Evolutionary conservation across 2,329 filamentous ascomycete genomes (phyloP).

Genomic region (Arthrinium puccinioides): DNA sequence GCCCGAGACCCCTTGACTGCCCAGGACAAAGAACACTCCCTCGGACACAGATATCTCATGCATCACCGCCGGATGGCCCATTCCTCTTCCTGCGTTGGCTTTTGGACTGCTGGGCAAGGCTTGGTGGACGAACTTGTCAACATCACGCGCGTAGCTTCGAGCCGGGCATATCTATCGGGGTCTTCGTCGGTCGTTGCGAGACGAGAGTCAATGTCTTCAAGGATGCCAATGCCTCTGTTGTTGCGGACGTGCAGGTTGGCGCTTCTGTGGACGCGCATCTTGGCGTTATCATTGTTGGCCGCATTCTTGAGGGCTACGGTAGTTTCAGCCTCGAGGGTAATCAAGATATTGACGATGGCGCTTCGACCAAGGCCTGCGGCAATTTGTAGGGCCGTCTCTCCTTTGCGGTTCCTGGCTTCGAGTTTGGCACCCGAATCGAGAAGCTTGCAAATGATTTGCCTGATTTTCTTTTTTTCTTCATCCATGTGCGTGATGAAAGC

Average conservation of each 20-base stretch:
- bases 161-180: conserved; percentile 29
- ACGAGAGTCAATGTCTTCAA: conserved; percentile 37
- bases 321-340: too few relatives aligned
- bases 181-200: conserved; percentile 24
- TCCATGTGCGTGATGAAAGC: conserved; percentile 39
- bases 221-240: conserved; percentile 32
- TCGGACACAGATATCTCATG: too few relatives aligned
- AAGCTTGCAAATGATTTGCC: conserved; percentile 35
- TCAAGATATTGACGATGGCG: conserved; percentile 39
- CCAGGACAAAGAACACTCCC: too few relatives aligned
- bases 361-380: conserved; percentile 47
- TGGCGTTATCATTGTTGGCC: too few relatives aligned
- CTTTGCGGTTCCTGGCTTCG: conserved; percentile 43
- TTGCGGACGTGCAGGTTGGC: conserved; percentile 42
- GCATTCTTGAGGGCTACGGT: too few relatives aligned
- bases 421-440: conserved; percentile 34
- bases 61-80: conserved; percentile 22
- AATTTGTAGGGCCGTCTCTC: conserved; percentile 48
- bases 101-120: conserved; percentile 23
- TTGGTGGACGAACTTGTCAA: conserved; percentile 28
- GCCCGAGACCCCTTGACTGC: too few relatives aligned
- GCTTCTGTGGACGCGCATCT: too few relatives aligned
- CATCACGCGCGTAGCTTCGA: conserved; percentile 38
- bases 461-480: conserved; percentile 39
- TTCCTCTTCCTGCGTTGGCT: conserved; percentile 31